Percentiles rank a stretch among this genome's conserved stretches.
phyloP scores from a whole-genome alignment of 306 rosid species.

The Oxytropis ochrocephala region DNA sequence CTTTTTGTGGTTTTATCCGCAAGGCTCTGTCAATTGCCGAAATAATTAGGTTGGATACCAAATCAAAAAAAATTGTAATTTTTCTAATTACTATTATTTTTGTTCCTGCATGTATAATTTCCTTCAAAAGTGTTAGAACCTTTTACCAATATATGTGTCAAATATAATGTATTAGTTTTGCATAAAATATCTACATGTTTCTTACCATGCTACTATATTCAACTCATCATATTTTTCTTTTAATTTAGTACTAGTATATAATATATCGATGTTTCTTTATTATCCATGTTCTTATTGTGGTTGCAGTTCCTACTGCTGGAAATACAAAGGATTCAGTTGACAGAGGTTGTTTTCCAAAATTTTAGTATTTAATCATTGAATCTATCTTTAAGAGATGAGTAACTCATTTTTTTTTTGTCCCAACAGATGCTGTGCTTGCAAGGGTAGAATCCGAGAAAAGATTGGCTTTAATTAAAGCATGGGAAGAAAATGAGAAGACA shows the following conservation, averaged over 20 bases:
- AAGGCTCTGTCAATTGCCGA: too few species aligned
- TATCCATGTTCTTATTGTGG: conserved; percentile 7
- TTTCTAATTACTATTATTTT: background rate
- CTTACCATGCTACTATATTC: background rate
- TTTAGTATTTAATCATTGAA: background rate
- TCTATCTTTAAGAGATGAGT: background rate
- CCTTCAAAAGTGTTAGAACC: background rate
- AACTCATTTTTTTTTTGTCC: background rate
- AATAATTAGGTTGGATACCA: too few species aligned
- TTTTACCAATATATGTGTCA: background rate
- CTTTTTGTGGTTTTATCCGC: too few species aligned
- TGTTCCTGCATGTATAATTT: background rate
- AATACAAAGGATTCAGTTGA: conserved; percentile 26
- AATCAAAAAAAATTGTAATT: too few species aligned
- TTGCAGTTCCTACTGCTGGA: conserved; percentile 28
- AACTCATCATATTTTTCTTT: background rate
- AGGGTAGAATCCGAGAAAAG: conserved; percentile 61
- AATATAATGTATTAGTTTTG: background rate
- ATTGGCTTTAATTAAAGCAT: conserved; percentile 70
- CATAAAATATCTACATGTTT: background rate
- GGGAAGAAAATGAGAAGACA: conserved; percentile 90
- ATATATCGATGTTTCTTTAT: background rate
- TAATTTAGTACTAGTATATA: too few species aligned
- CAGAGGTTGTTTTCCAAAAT: conserved; percentile 34
- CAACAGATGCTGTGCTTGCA: conserved; percentile 51